Evolutionary conservation across 495 filamentous ascomycete genomes (phyloP).

Genomic region (Daldinia loculata): DNA sequence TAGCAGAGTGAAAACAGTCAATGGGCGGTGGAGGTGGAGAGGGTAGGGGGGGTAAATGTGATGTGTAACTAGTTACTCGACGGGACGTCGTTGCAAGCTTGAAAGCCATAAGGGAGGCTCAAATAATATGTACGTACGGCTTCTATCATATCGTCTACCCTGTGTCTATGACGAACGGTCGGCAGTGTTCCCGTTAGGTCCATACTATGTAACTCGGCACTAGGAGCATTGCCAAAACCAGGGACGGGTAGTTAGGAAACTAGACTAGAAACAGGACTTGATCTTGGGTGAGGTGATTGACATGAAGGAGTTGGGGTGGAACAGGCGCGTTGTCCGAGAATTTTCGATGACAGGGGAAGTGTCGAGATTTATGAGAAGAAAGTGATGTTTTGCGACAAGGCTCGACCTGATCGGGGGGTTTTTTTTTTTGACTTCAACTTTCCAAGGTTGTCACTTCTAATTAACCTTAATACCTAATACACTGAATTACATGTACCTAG

Average conservation of each 20-base stretch:
- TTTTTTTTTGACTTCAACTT: constrained; percentile 6
- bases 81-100: constrained; percentile 24
- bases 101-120: constrained; percentile 29
- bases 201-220: constrained; percentile 38
- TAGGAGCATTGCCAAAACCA: constrained; percentile 27
- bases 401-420: not conserved
- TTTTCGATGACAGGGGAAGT: constrained; percentile 34
- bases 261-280: constrained; percentile 19
- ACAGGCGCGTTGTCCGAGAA: constrained; percentile 32
- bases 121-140: constrained; percentile 30
- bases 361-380: constrained; percentile 9
- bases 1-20: constrained; percentile 28
- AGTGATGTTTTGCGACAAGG: constrained; percentile 29
- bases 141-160: constrained; percentile 20
- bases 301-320: constrained; percentile 41
- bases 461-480: constrained; percentile 28
- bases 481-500: constrained; percentile 5
- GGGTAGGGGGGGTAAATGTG: constrained; percentile 25
- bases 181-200: constrained; percentile 27
- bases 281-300: constrained; percentile 40
- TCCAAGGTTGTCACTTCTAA: constrained; percentile 21
- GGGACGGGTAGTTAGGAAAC: constrained; percentile 6
- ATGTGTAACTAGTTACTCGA: constrained; percentile 39
- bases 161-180: constrained; percentile 28
- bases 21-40: constrained; percentile 19